Evolutionary conservation across 306 rosid species (phyloP).

Genomic region (Pueraria montana): DNA sequence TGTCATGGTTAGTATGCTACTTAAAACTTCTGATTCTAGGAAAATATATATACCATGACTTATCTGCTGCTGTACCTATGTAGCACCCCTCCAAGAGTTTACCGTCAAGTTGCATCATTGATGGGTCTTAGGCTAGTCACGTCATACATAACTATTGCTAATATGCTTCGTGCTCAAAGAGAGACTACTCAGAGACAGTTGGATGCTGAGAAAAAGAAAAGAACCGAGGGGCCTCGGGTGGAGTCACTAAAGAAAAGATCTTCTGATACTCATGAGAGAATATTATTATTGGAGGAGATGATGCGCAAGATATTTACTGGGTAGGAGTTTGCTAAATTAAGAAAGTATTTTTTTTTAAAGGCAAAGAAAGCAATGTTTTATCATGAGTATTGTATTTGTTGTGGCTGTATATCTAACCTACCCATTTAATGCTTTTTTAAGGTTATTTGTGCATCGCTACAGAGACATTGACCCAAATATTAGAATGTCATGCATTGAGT

Average conservation of each 20-base stretch:
- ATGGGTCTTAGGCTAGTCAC: constrained; percentile 96
- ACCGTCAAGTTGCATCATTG: constrained; percentile 92
- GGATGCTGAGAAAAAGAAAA: constrained; percentile 98
- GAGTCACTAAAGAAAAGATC: constrained; percentile 92
- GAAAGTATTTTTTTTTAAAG: constrained; percentile 28
- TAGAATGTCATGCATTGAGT: constrained; percentile 90
- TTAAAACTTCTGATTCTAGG: constrained; percentile 38
- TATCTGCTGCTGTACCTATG: constrained; percentile 44
- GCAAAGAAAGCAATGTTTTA: constrained; percentile 6
- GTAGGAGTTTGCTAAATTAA: constrained; percentile 63
- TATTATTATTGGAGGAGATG: constrained; percentile 91
- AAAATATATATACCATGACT: constrained; percentile 39
- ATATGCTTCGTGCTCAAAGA: constrained; percentile 87
- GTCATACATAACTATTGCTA: constrained; percentile 85
- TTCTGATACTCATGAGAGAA: constrained; percentile 84
- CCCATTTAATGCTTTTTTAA: constrained; percentile 54
- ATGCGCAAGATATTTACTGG: constrained; percentile 98
- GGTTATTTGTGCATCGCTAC: constrained; percentile 99
- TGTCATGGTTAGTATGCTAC: constrained; percentile 82
- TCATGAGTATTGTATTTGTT: constrained; percentile 38
- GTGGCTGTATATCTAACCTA: constrained; percentile 47
- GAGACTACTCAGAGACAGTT: constrained; percentile 96
- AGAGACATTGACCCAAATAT: constrained; percentile 93
- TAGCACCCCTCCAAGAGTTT: constrained; percentile 99
- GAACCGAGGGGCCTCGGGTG: constrained; percentile 87